Percentiles rank a stretch among this genome's conserved stretches.
Evolutionary conservation across 2,329 filamentous ascomycete genomes (phyloP).

Genomic region (Sarocladium brachiariae): DNA sequence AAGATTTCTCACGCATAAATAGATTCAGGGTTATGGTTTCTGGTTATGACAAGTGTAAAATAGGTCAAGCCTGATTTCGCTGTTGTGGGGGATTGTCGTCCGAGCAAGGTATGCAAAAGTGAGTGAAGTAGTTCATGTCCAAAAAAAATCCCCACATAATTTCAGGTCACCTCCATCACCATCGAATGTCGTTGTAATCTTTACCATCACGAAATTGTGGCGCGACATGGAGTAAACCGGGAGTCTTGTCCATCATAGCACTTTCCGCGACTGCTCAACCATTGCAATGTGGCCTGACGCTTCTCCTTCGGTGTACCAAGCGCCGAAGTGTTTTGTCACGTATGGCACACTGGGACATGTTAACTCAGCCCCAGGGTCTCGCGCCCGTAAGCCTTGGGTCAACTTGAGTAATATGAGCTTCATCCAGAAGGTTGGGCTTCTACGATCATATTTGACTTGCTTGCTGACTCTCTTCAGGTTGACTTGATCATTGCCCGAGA

Average conservation of each 20-base stretch:
- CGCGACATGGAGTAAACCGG: no score
- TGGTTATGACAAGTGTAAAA: no score
- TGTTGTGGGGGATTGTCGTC: no score
- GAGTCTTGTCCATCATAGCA: no score
- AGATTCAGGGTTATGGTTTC: no score
- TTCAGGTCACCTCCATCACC: background rate
- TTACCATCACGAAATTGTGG: background rate
- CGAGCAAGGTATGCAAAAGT: background rate
- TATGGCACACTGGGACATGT: slow-evolving; percentile 63
- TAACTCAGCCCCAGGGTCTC: slow-evolving; percentile 62
- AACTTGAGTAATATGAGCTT: slow-evolving; percentile 59
- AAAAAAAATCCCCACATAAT: background rate
- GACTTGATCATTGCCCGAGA: slow-evolving; percentile 69
- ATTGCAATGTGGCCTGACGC: background rate
- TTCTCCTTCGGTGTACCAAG: slow-evolving; percentile 40
- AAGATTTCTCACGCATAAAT: no score
- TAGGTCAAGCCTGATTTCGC: no score
- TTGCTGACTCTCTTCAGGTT: slow-evolving; percentile 32
- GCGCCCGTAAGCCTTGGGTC: slow-evolving; percentile 70
- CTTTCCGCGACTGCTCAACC: background rate
- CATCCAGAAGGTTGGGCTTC: slow-evolving; percentile 54
- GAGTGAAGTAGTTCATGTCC: background rate
- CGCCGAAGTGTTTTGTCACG: slow-evolving; percentile 67
- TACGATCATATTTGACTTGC: background rate
- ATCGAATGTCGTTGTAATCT: background rate